A percentile compares a stretch with the other conserved stretches of the same genome.
These are phyloP conservation scores for Rutstroemia sp. DNA, from an alignment of 2,329 filamentous ascomycete species.

Conservation along the genomic window DNA sequence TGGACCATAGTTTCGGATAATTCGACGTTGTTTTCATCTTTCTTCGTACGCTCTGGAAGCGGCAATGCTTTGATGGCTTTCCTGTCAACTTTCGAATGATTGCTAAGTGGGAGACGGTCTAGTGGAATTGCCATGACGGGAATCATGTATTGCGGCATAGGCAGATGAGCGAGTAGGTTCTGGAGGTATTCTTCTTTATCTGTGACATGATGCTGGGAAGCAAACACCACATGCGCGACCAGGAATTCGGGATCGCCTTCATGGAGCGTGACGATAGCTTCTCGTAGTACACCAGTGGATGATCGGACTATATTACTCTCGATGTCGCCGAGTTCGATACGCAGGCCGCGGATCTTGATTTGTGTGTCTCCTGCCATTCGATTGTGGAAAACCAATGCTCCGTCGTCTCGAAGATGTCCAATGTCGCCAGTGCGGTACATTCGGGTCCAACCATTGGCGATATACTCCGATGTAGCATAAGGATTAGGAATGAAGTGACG, in stretches of 20 bases:
- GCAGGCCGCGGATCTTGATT: constrained; percentile 32
- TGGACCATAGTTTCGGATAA: not conserved
- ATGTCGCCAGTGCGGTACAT: constrained; percentile 30
- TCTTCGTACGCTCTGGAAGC: not conserved
- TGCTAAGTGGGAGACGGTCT: not conserved
- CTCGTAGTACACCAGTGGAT: constrained; percentile 19
- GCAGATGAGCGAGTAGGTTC: not conserved
- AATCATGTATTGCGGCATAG: not conserved
- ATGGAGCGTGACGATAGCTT: constrained; percentile 24
- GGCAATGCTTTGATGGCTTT: not conserved
- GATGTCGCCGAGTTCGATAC: constrained; percentile 39
- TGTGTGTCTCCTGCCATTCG: constrained; percentile 31
- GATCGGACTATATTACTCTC: constrained; percentile 27
- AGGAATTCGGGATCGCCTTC: not conserved
- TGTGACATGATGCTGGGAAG: too few relatives aligned
- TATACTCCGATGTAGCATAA: constrained; percentile 2
- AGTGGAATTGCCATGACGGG: not conserved
- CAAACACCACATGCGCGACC: not conserved
- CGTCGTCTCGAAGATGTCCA: constrained; percentile 25
- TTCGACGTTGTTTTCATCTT: not conserved
- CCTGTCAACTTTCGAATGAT: not conserved
- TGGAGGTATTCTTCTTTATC: not conserved
- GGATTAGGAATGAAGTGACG: constrained; percentile 9
- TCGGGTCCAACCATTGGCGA: constrained; percentile 6
- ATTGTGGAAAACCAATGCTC: constrained; percentile 26